Evolutionary conservation across 208 protist genomes (phyloP), one percentile per base, ranked within the genome.

Genomic region (Phytomonas sp.): DNA sequence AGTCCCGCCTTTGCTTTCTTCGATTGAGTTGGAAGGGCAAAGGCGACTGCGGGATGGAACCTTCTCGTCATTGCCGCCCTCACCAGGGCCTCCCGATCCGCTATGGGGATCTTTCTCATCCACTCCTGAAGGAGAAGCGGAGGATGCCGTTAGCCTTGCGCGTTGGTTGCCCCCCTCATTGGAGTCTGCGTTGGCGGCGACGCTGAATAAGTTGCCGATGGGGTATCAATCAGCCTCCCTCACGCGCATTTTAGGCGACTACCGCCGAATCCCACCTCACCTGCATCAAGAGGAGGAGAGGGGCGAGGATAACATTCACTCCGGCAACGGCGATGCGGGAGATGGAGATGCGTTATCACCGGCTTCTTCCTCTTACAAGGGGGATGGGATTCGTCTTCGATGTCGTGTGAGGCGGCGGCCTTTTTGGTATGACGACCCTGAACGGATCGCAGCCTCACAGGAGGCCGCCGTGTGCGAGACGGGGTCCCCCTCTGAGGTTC

Each of bases 11-110:
- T 32, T 76, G 0, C 72, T 83, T 53, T 66, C 66, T 5, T 72
- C 71, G 20, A 69, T 81, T 43, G 70, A 74, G 20, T 34, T 78
- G 4, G 83, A 82, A 30, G 74, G 74, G 20, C 79, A 78, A 62
- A 71, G 83, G 31, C 62, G 76, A 4, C 68, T 83, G 28, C 73
- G 67, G 4, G 75, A 79, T 66, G 70, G 75, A 1, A 2, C 40
- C 40, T 17, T 1, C 15, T 46, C 40, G 13, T 8, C 2, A 46
- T 8, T 17, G 13, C 40, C 13, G 11, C 40, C 40, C 40, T 46
- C 40, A 46, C 13, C 11, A 8, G 40, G 11, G 15, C 4, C 2
- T 20, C 1, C 40, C 40, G 40, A 46, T 46, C 13, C 2, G 15
- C 40, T 17, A 23, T 8, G 7, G 13, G 40, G 15, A 46, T 46